These are phyloP conservation scores for Epichloe aotearoae DNA, from an alignment of 2,329 filamentous ascomycete species.

Conservation along the genomic window DNA sequence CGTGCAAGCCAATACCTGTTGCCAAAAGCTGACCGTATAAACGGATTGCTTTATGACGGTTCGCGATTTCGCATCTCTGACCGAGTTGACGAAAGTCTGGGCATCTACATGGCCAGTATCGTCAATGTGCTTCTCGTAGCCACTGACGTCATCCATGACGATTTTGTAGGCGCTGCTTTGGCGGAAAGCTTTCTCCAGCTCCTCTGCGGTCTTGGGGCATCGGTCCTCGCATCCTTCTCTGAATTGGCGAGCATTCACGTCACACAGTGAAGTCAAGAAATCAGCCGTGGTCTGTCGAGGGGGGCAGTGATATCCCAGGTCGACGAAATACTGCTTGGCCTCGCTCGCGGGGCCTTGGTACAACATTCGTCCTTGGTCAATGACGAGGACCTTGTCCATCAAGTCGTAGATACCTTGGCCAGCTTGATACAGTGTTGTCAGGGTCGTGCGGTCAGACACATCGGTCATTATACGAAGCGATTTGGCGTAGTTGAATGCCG, in stretches of 20 bases:
- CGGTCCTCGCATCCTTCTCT: background rate
- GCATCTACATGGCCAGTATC: conserved; percentile 51
- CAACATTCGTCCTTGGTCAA: conserved; percentile 55
- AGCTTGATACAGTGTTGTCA: conserved; percentile 13
- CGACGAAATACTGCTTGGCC: conserved; percentile 48
- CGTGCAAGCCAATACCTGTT: conserved; percentile 57
- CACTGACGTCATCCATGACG: conserved; percentile 29
- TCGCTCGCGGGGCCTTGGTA: conserved; percentile 47
- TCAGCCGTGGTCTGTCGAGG: conserved; percentile 47
- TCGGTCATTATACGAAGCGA: conserved; percentile 62
- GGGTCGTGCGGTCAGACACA: conserved; percentile 31
- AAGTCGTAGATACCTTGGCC: conserved; percentile 20
- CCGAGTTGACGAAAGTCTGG: conserved; percentile 51
- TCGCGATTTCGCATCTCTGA: conserved; percentile 46
- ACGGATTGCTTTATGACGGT: conserved; percentile 6
- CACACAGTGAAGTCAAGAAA: conserved; percentile 39
- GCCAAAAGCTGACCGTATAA: conserved; percentile 64
- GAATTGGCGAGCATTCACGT: conserved; percentile 3
- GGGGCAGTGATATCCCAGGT: conserved; percentile 41
- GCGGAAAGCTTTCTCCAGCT: conserved; percentile 23
- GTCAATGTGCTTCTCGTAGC: conserved; percentile 68
- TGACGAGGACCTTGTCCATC: conserved; percentile 50
- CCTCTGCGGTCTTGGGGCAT: conserved; percentile 39
- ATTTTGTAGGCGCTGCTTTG: conserved; percentile 30
- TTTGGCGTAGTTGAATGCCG: conserved; percentile 64